Percentiles rank a stretch among this genome's conserved stretches.
These are phyloP conservation scores for Microdochium paspali DNA, from an alignment of 2,329 filamentous ascomycete genomes.

Conservation along the genomic window DNA sequence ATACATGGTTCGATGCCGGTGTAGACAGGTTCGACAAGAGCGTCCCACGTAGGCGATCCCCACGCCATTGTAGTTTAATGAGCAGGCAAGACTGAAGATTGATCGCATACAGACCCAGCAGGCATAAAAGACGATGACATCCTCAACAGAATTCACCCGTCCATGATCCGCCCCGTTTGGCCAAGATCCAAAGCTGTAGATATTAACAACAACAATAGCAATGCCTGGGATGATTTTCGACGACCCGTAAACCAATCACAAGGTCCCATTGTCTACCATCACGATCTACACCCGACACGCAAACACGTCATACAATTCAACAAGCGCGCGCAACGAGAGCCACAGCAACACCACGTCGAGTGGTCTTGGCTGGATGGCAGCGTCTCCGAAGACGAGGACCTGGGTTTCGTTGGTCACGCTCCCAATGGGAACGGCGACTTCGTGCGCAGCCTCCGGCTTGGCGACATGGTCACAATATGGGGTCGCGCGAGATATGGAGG, in stretches of 20 bases:
- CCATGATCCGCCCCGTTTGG: constrained; percentile 19
- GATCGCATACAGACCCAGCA: no score
- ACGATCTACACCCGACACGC: constrained; percentile 22
- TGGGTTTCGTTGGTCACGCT: not conserved
- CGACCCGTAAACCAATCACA: constrained; percentile 3
- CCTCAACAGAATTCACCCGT: constrained; percentile 13
- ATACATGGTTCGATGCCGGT: constrained; percentile 56
- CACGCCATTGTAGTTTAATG: no score
- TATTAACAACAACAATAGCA: not conserved
- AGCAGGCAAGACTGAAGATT: no score
- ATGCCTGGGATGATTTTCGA: no score
- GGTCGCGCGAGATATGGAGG: constrained; percentile 44
- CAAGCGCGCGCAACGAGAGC: constrained; percentile 21
- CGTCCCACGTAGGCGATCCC: constrained; percentile 9
- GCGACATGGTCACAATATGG: constrained; percentile 54
- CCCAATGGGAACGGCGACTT: constrained; percentile 43
- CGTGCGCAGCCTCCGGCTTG: constrained; percentile 44
- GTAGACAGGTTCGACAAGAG: constrained; percentile 42
- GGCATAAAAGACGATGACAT: constrained; percentile 2
- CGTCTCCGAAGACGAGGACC: not conserved
- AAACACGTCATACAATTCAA: constrained; percentile 40
- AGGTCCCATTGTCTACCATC: constrained; percentile 20
- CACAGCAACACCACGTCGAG: constrained; percentile 34
- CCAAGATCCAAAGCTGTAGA: constrained; percentile 3
- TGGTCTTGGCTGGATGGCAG: constrained; percentile 43